phyloP scores from a whole-genome alignment of 2,329 filamentous ascomycete species.

The Canariomyces notabilis region DNA sequence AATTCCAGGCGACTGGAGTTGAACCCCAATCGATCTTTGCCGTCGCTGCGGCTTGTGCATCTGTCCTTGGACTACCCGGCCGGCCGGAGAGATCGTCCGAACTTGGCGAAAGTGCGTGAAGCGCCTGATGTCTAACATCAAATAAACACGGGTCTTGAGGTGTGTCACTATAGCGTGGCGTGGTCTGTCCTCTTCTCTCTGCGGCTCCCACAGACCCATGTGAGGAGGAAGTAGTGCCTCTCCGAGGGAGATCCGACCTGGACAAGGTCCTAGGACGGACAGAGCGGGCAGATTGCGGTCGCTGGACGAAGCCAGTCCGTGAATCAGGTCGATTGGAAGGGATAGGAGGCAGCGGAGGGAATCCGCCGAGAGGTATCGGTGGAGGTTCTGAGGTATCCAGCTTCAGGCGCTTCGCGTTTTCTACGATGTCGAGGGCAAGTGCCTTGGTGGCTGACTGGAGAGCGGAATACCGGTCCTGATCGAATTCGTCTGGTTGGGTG shows the following conservation, averaged over 20 bases:
- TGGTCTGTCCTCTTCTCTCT: neutral
- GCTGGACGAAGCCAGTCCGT: conserved; percentile 4
- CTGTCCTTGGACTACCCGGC: too few species aligned
- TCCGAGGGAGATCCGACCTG: neutral
- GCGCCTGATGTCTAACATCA: too few species aligned
- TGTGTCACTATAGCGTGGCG: neutral
- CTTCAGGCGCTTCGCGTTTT: conserved; percentile 33
- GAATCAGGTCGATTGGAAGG: conserved; percentile 13
- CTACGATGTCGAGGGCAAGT: conserved; percentile 37
- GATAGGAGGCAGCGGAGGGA: conserved; percentile 29
- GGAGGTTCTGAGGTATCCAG: conserved; percentile 21
- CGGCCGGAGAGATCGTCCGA: too few species aligned
- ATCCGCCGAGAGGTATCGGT: conserved; percentile 16
- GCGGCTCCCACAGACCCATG: neutral
- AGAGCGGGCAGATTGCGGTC: conserved; percentile 2
- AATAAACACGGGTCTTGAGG: too few species aligned
- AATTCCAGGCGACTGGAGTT: neutral
- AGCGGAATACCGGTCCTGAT: conserved; percentile 32
- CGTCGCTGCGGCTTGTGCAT: too few species aligned
- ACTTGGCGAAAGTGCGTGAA: too few species aligned
- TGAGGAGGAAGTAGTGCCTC: neutral
- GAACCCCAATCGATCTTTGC: neutral
- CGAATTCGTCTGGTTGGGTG: conserved; percentile 35
- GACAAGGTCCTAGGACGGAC: conserved; percentile 4
- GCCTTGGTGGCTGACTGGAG: conserved; percentile 37